Evolutionary conservation across 768 basidiomycete genomes (phyloP).

Genomic region (Antrodiella citrinella): DNA sequence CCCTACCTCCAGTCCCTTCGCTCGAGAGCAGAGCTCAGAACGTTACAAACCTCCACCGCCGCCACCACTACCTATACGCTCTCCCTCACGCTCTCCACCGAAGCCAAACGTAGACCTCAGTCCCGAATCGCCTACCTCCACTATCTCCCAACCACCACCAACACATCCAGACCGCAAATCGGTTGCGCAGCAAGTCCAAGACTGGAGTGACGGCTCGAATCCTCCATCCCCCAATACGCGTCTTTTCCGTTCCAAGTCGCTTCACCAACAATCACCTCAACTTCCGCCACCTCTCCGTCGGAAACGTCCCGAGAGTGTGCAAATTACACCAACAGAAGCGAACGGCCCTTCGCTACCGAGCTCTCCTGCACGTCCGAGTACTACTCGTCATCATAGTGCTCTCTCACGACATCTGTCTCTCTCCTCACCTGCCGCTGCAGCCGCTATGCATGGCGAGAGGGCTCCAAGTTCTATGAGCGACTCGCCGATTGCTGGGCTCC

Average conservation of each 20-base stretch:
- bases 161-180: conserved; percentile 48
- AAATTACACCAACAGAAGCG: conserved; percentile 25
- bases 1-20: not conserved
- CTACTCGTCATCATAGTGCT: not conserved
- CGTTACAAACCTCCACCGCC: not conserved
- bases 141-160: conserved; percentile 34
- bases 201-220: not conserved
- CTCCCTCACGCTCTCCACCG: conserved; percentile 7
- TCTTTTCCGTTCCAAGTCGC: conserved; percentile 45
- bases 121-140: not conserved
- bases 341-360: not conserved
- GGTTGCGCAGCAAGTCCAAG: conserved; percentile 5
- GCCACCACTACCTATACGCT: conserved; percentile 5
- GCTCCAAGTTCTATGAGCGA: conserved; percentile 15
- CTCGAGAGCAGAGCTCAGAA: not conserved
- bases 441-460: not conserved
- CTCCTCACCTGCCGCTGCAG: conserved; percentile 8
- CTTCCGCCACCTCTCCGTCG: conserved; percentile 38
- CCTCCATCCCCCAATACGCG: conserved; percentile 15
- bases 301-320: conserved; percentile 58
- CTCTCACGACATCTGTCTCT: conserved; percentile 35
- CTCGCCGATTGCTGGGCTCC: conserved; percentile 32
- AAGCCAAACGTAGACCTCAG: not conserved
- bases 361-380: not conserved
- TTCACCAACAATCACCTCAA: conserved; percentile 38